Percentiles rank a stretch among this genome's conserved stretches.
These are phyloP conservation scores for Halophytophthora batemanensis DNA, from an alignment of 352 stramenopile genomes.

Conservation along the genomic window DNA sequence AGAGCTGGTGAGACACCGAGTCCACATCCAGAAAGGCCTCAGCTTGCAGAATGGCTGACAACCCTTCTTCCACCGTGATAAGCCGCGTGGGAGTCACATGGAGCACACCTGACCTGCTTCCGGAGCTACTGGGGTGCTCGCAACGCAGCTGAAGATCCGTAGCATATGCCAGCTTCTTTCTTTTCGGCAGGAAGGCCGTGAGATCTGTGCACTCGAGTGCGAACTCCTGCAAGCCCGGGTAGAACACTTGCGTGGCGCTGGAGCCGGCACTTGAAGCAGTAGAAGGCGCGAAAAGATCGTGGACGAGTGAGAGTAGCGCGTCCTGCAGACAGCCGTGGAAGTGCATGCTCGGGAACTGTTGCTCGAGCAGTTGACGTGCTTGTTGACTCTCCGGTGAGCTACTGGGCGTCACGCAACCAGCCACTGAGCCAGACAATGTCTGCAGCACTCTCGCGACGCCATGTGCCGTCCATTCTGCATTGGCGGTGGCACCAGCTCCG, in stretches of 20 bases:
- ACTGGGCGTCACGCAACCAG: slow-evolving; percentile 28
- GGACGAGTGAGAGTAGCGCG: slow-evolving; percentile 21
- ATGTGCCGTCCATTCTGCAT: slow-evolving; percentile 16
- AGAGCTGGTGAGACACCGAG: slow-evolving; percentile 8
- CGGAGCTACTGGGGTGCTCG: background rate
- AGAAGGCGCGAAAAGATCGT: slow-evolving; percentile 18
- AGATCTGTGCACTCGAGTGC: slow-evolving; percentile 36
- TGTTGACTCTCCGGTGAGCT: slow-evolving; percentile 14
- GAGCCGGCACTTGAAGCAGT: slow-evolving; percentile 2
- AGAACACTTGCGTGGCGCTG: slow-evolving; percentile 9
- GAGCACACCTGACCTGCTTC: slow-evolving; percentile 3
- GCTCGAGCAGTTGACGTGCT: slow-evolving; percentile 21
- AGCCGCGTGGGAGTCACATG: slow-evolving; percentile 24
- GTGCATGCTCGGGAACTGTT: slow-evolving; percentile 31
- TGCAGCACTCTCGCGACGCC: slow-evolving; percentile 21
- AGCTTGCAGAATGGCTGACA: slow-evolving; percentile 26
- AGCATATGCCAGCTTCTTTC: background rate
- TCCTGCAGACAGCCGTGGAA: slow-evolving; percentile 36
- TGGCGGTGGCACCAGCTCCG: slow-evolving; percentile 6
- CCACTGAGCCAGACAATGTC: slow-evolving; percentile 15
- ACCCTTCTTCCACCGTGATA: slow-evolving; percentile 20
- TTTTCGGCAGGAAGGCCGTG: slow-evolving; percentile 16
- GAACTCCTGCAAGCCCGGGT: slow-evolving; percentile 31
- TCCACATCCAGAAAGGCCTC: slow-evolving; percentile 29
- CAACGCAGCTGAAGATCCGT: too few relatives aligned